These are phyloP conservation scores for Scutellaria baicalensis DNA, from an alignment of 257 asterid genomes.

Conservation along the genomic window DNA sequence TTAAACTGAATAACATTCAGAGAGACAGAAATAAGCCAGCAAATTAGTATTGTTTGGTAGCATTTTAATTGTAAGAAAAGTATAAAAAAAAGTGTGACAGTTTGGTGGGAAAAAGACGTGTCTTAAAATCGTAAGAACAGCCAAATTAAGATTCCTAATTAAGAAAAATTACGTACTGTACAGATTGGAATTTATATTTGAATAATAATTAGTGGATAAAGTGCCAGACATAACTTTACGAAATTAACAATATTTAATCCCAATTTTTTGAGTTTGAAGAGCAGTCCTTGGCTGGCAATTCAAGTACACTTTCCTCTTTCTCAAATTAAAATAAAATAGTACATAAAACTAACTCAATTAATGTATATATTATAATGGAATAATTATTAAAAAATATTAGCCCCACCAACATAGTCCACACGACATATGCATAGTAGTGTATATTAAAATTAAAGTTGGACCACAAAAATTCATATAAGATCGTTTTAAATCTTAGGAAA, in stretches of 20 bases:
- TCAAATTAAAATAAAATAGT: too few species aligned
- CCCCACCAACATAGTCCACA: too few species aligned
- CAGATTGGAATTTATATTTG: neutral
- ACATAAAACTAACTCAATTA: too few species aligned
- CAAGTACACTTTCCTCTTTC: neutral
- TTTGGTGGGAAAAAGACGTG: constrained; percentile 8
- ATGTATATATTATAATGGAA: too few species aligned
- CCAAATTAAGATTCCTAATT: neutral
- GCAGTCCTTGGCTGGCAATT: neutral
- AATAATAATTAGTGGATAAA: neutral
- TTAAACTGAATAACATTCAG: neutral
- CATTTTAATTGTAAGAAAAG: neutral
- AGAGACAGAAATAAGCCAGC: constrained; percentile 7
- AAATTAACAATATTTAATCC: neutral
- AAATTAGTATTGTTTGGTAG: constrained; percentile 12
- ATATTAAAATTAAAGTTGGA: too few species aligned
- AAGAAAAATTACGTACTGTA: neutral
- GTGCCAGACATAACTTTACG: neutral
- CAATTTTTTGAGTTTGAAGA: too few species aligned
- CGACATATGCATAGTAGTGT: too few species aligned
- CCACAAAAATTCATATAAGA: too few species aligned
- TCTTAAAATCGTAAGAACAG: neutral
- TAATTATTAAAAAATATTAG: too few species aligned
- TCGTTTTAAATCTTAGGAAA: too few species aligned
- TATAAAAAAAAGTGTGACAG: neutral